Percentiles rank a stretch among this genome's conserved stretches.
phyloP scores from a whole-genome alignment of 768 basidiomycete species.

The Baorangia bicolor region DNA sequence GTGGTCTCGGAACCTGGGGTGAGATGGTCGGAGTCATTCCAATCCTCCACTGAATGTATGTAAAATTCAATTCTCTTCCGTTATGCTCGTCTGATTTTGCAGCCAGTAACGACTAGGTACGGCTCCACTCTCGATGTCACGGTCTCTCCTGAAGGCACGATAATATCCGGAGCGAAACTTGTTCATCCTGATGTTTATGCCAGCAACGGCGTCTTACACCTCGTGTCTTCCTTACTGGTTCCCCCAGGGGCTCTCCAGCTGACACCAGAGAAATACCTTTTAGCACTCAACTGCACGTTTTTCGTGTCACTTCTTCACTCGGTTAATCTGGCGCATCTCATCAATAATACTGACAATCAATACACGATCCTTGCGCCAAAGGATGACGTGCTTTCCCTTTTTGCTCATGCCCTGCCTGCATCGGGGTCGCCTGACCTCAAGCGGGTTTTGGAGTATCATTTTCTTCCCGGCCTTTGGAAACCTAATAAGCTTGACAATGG shows the following conservation, averaged over 20 bases:
- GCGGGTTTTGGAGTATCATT: conserved; percentile 82
- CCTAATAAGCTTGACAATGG: conserved; percentile 69
- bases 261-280: conserved; percentile 93
- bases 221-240: conserved; percentile 79
- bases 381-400: conserved; percentile 76
- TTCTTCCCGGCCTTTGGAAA: conserved; percentile 79
- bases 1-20: conserved; percentile 59
- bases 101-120: conserved; percentile 65
- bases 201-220: conserved; percentile 92
- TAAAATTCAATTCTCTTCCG: neutral
- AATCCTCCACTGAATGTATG: conserved; percentile 53
- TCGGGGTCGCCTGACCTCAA: conserved; percentile 68
- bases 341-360: conserved; percentile 65
- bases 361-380: conserved; percentile 91
- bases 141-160: conserved; percentile 52
- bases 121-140: conserved; percentile 64
- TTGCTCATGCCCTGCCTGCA: conserved; percentile 56
- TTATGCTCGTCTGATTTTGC: conserved; percentile 14
- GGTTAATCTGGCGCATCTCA: conserved; percentile 65
- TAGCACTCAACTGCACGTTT: conserved; percentile 85
- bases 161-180: conserved; percentile 57
- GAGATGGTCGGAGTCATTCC: conserved; percentile 65
- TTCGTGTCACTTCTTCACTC: conserved; percentile 90
- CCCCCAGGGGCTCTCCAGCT: conserved; percentile 72
- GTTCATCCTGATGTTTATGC: conserved; percentile 85